phyloP scores from a whole-genome alignment of 768 basidiomycete genomes.

The Boletus huronensis region DNA sequence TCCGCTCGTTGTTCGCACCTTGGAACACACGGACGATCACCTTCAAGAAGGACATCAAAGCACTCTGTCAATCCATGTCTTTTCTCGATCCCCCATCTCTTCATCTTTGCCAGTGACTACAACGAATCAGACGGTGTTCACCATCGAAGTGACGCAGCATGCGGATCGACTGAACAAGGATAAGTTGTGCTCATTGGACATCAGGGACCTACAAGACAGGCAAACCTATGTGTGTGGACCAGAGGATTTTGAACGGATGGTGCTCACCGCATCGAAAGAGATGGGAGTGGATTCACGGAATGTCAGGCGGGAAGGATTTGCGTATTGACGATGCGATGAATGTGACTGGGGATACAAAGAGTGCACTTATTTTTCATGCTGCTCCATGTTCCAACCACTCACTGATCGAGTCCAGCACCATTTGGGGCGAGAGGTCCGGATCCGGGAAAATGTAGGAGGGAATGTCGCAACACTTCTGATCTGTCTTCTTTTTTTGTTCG shows the following conservation, averaged over 20 bases:
- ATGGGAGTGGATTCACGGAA: constrained; percentile 33
- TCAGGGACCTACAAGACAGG: constrained; percentile 19
- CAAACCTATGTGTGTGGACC: constrained; percentile 53
- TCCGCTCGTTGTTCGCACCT: constrained; percentile 30
- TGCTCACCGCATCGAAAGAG: constrained; percentile 33
- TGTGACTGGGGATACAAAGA: background rate
- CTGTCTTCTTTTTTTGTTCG: no score
- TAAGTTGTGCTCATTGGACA: constrained; percentile 1
- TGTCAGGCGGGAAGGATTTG: constrained; percentile 42
- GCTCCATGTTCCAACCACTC: no score
- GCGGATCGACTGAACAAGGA: constrained; percentile 17
- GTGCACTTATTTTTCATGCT: background rate
- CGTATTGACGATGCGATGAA: constrained; percentile 31
- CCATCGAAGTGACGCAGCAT: constrained; percentile 17
- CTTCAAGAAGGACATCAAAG: background rate
- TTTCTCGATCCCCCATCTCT: constrained; percentile 19
- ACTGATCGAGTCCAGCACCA: no score
- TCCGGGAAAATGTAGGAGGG: no score
- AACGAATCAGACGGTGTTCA: constrained; percentile 13
- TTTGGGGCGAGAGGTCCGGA: no score
- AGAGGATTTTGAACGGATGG: constrained; percentile 40
- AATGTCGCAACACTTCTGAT: no score
- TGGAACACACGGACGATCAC: background rate
- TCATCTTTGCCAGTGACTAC: background rate
- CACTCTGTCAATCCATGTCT: constrained; percentile 39